phyloP scores from a whole-genome alignment of 2,329 filamentous ascomycete species.

The Aureobasidium melanogenum region DNA sequence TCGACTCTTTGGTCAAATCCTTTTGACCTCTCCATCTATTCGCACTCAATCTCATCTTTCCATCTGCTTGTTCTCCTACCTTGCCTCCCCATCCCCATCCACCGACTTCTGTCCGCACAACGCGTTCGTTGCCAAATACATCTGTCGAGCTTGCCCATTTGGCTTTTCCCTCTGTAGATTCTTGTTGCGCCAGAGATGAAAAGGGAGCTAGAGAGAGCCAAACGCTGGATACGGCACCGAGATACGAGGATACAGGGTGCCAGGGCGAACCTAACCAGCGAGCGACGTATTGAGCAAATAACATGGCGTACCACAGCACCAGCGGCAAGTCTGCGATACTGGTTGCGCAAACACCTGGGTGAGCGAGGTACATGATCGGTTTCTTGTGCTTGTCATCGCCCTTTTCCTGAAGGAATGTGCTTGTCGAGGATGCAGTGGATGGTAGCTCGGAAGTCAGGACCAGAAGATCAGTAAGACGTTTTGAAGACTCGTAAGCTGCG shows the following conservation, averaged over 20 bases:
- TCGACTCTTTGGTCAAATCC: constrained; percentile 53
- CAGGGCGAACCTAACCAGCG: constrained; percentile 79
- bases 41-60: constrained; percentile 36
- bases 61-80: constrained; percentile 38
- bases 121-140: constrained; percentile 46
- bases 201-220: constrained; percentile 68
- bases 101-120: constrained; percentile 72
- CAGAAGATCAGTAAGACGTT: constrained; percentile 78
- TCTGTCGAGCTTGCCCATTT: constrained; percentile 83
- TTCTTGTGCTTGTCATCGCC: constrained; percentile 19
- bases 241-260: constrained; percentile 71
- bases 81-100: constrained; percentile 66
- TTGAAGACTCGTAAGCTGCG: constrained; percentile 74
- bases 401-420: constrained; percentile 42
- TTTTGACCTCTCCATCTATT: constrained; percentile 50
- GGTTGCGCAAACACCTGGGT: constrained; percentile 81
- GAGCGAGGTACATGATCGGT: constrained; percentile 66
- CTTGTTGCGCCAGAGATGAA: constrained; percentile 49
- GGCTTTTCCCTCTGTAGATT: constrained; percentile 43
- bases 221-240: constrained; percentile 64
- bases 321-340: constrained; percentile 66
- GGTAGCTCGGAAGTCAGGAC: constrained; percentile 64
- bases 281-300: constrained; percentile 57
- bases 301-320: constrained; percentile 62
- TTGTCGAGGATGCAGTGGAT: constrained; percentile 48